Base-by-base conservation (phyloP, 177 flowering plant species). In the Telopea speciosissima region DNA sequence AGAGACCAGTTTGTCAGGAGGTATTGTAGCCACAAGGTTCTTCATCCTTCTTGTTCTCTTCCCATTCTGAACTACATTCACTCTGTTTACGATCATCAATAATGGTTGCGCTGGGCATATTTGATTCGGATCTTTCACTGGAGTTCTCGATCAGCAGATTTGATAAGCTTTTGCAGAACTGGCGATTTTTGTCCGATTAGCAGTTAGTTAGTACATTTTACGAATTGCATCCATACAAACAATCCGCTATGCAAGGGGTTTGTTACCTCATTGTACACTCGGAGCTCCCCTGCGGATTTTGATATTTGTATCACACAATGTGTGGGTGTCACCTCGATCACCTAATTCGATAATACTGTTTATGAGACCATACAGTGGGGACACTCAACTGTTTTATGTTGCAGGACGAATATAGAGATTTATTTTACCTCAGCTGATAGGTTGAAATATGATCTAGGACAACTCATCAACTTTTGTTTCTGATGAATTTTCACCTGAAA, bases 131-230 rank as follows among this genome's bases (percentile, higher is more conserved):
- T 73, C 80, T 24, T 19, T 13, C 58, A 49, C 60, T 72, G 54
- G 85, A 65, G 69, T 82, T 71, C 65, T 83, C 84, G 44, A 70
- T 78, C 69, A 91, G 81, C 73, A 83, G 70, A 68, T 82, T 79
- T 61, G 97, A 85, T 73, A 91, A 76, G 70, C 86, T 88, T 74
- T 71, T 69, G 80, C 90, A 87, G 81, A 91, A 90, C 97, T 91
- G 86, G 42, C 73, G 25, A 62, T 62, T n/a, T 70, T 28, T 17
- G 68, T 66, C 16, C 58, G 26, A 68, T 70, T 16, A 65, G 69
- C 6, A 62, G 28, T 40, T 12, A 40, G 22, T 33, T 10, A 17
- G 8, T 12, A n/a, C n/a, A n/a, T 17, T 23, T 40, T 65, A 23
- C 21, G 8, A 12, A 40, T 26, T 36, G 49, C 8, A 45, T 63